Evolutionary conservation across 2,329 filamentous ascomycete genomes (phyloP), one percentile per base, ranked within the genome.

Genomic region (Trichoderma brevicompactum): DNA sequence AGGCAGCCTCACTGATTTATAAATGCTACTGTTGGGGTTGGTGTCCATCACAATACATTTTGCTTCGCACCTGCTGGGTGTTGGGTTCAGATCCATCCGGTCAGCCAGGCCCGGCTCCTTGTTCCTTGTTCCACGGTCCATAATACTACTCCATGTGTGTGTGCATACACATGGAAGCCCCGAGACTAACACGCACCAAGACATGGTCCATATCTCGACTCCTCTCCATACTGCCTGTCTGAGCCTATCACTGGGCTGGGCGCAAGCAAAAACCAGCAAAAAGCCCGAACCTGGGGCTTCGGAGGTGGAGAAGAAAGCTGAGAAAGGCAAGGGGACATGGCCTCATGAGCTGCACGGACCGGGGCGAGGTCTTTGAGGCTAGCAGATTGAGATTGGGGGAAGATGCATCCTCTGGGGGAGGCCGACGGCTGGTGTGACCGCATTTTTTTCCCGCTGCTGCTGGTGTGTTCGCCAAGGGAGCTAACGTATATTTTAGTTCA

Each of bases 281-380:
- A 62, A 43, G 59, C 28, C 59, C 48, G 48, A 53, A 19, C 49
- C 50, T 44, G 49, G 60, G 23, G 28, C 12, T 5, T 63, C 49
- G 49, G 49, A 10, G 13, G 60, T 63, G 60, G 60, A 46, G 60
- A 63, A 46, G 48, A 28, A 38, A 54, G 49, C 60, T 63, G 40
- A 54, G 60, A 63, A 28, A 63, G 60, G 48, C 60, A 63, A 63
- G 50, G 49, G 17, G 28, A 34, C 48, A 52, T 19, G 46, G 48
- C 48, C 59, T 53, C 44, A 28, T 60, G 56, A 43, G 10, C 56
- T 53, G 59, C 59, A 52, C 36, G 40, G 59, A 46, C 48, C 49
- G 49, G 49, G 60, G 49, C 28, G 49, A 54, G 17, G 40, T 54
- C 49, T 46, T 50, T 34, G 48, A 54, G 60, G 60, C 40, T 40